Conservation (phyloP, 2,329 filamentous ascomycete genomes). For the Cadophora malorum region DNA sequence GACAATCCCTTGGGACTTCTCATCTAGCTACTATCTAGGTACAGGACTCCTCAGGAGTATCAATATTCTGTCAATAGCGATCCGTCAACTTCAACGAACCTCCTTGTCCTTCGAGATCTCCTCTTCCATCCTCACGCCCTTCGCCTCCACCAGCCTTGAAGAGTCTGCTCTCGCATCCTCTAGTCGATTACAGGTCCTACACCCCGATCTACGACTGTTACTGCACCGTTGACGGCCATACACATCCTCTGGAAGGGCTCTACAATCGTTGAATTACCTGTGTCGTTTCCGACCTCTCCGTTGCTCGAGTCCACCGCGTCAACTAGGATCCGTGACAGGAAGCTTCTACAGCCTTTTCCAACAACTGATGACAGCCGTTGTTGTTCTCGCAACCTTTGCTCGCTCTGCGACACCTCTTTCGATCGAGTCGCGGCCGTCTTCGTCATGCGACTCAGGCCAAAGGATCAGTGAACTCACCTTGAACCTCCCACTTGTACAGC, state of each 20-base stretch:
- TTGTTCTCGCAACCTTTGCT: slow-evolving; percentile 32
- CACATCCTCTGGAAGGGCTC: slow-evolving; percentile 14
- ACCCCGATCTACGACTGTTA: background rate
- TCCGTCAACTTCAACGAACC: background rate
- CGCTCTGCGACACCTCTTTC: slow-evolving; percentile 41
- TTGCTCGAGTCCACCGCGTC: slow-evolving; percentile 31
- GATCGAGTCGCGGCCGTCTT: slow-evolving; percentile 46
- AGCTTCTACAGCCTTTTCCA: slow-evolving; percentile 23
- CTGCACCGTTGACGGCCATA: slow-evolving; percentile 2
- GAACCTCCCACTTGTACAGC: slow-evolving; percentile 43
- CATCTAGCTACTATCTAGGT: slow-evolving; percentile 3
- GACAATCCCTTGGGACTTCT: background rate
- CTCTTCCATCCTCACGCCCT: slow-evolving; percentile 14
- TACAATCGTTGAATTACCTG: slow-evolving; percentile 7
- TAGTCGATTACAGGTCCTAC: slow-evolving; percentile 17
- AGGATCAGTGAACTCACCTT: slow-evolving; percentile 46
- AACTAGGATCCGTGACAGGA: slow-evolving; percentile 23
- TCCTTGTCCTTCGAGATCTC: slow-evolving; percentile 20
- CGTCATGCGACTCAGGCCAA: slow-evolving; percentile 48
- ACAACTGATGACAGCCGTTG: slow-evolving; percentile 42
- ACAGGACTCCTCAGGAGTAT: background rate
- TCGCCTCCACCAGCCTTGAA: slow-evolving; percentile 29
- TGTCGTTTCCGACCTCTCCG: slow-evolving; percentile 12
- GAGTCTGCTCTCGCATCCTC: slow-evolving; percentile 26
- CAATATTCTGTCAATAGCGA: slow-evolving; percentile 16